Evolutionary conservation across 2,329 filamentous ascomycete genomes (phyloP).

Genomic region (Metarhizium guizhouense): DNA sequence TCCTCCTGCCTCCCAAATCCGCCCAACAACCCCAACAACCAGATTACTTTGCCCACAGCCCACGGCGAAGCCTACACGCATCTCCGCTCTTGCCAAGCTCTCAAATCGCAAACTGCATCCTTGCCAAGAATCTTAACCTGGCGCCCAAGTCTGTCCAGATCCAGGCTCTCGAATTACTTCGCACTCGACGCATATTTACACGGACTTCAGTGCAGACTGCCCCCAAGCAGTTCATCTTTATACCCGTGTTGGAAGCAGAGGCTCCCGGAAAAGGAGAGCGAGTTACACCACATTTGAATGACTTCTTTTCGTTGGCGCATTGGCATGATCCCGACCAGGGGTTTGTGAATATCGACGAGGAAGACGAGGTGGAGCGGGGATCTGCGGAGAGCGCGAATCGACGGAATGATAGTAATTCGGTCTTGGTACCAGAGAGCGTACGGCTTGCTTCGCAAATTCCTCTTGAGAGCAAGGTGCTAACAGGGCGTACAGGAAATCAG

Average conservation of each 20-base stretch:
- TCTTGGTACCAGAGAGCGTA: slow-evolving; percentile 36
- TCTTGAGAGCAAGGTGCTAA: not conserved
- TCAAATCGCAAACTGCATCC: slow-evolving; percentile 69
- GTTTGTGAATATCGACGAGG: slow-evolving; percentile 65
- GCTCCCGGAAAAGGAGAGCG: slow-evolving; percentile 34
- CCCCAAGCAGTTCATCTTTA: slow-evolving; percentile 70
- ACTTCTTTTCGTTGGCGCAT: slow-evolving; percentile 82
- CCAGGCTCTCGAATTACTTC: slow-evolving; percentile 69
- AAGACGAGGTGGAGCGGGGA: slow-evolving; percentile 22
- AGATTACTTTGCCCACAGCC: slow-evolving; percentile 20
- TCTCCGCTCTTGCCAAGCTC: slow-evolving; percentile 17
- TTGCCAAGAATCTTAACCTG: slow-evolving; percentile 70
- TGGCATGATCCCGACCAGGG: slow-evolving; percentile 67
- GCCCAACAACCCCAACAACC: slow-evolving; percentile 15
- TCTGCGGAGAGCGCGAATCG: slow-evolving; percentile 38
- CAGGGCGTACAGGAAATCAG: slow-evolving; percentile 40
- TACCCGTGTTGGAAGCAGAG: slow-evolving; percentile 56
- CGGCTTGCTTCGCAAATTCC: slow-evolving; percentile 4
- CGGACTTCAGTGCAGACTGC: slow-evolving; percentile 64
- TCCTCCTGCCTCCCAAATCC: slow-evolving; percentile 39
- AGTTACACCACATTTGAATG: slow-evolving; percentile 57
- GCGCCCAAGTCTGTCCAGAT: slow-evolving; percentile 73
- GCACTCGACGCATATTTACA: slow-evolving; percentile 69
- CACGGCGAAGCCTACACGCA: slow-evolving; percentile 13
- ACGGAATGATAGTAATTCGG: slow-evolving; percentile 16